These are phyloP conservation scores for Phyllosticta citriasiana DNA, from an alignment of 2,329 filamentous ascomycete species.

Conservation along the genomic window DNA sequence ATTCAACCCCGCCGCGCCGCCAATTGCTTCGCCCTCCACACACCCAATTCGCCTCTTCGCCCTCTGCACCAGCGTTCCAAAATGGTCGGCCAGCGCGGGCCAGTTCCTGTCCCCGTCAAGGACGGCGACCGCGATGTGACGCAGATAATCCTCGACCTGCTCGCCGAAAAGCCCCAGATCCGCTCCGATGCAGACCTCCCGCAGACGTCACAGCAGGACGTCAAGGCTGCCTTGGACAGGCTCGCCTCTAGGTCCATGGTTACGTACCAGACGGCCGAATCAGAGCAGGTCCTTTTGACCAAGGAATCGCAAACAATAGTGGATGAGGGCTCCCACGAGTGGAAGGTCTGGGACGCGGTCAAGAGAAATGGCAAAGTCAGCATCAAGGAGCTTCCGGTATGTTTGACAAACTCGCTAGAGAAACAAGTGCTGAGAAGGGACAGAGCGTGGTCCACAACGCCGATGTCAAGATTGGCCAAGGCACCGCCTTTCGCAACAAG, in stretches of 20 bases:
- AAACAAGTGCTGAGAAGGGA: constrained; percentile 25
- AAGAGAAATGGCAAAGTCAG: constrained; percentile 34
- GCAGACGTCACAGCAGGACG: constrained; percentile 34
- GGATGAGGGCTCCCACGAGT: constrained; percentile 41
- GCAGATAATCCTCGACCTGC: constrained; percentile 71
- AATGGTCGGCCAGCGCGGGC: constrained; percentile 38
- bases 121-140: constrained; percentile 45
- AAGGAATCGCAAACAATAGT: constrained; percentile 69
- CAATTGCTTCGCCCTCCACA: constrained; percentile 1
- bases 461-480: constrained; percentile 80
- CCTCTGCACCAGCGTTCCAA: constrained; percentile 4
- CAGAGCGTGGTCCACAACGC: constrained; percentile 44
- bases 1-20: not conserved
- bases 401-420: constrained; percentile 11
- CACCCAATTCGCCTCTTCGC: not conserved
- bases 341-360: constrained; percentile 40
- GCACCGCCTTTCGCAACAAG: constrained; percentile 76
- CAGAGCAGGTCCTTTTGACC: constrained; percentile 67
- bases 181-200: constrained; percentile 43
- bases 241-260: constrained; percentile 80
- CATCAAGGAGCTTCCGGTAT: constrained; percentile 38
- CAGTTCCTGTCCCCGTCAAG: constrained; percentile 35
- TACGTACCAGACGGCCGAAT: constrained; percentile 71
- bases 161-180: constrained; percentile 38
- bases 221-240: constrained; percentile 84